Evolutionary conservation across 352 stramenopile genomes (phyloP).

Genomic region (Globisporangium takayamanum): DNA sequence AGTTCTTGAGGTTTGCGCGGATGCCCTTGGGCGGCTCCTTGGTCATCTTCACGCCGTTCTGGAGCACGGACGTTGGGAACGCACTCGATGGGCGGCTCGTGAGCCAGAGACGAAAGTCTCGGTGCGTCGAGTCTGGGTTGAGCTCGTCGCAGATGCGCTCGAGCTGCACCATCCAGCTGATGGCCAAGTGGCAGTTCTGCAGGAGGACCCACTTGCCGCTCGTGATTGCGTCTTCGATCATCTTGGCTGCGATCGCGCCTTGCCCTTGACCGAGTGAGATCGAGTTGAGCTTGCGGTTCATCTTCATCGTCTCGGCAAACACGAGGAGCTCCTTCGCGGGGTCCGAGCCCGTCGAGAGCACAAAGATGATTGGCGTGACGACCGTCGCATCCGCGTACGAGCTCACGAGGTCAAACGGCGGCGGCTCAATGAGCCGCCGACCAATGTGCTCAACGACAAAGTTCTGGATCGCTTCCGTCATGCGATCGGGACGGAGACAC

Average conservation of each 20-base stretch:
- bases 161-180: constrained; percentile 90
- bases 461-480: constrained; percentile 68
- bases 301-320: constrained; percentile 83
- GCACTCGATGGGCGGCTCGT: constrained; percentile 65
- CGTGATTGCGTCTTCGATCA: constrained; percentile 84
- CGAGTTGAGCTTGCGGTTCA: constrained; percentile 78
- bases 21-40: constrained; percentile 91
- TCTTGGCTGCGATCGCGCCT: constrained; percentile 75
- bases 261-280: constrained; percentile 90
- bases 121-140: constrained; percentile 75
- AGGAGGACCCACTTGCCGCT: constrained; percentile 90
- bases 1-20: constrained; percentile 83
- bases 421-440: constrained; percentile 76
- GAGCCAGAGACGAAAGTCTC: constrained; percentile 93
- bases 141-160: constrained; percentile 90
- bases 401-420: constrained; percentile 73
- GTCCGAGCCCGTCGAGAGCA: constrained; percentile 86
- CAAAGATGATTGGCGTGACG: constrained; percentile 88
- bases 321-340: constrained; percentile 84
- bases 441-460: constrained; percentile 83
- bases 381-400: constrained; percentile 84
- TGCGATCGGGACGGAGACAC: constrained; percentile 50
- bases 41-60: constrained; percentile 93
- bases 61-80: constrained; percentile 85
- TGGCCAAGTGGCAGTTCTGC: constrained; percentile 91